phyloP scores from a whole-genome alignment of 331 rosid species.

The Saraca asoca region DNA sequence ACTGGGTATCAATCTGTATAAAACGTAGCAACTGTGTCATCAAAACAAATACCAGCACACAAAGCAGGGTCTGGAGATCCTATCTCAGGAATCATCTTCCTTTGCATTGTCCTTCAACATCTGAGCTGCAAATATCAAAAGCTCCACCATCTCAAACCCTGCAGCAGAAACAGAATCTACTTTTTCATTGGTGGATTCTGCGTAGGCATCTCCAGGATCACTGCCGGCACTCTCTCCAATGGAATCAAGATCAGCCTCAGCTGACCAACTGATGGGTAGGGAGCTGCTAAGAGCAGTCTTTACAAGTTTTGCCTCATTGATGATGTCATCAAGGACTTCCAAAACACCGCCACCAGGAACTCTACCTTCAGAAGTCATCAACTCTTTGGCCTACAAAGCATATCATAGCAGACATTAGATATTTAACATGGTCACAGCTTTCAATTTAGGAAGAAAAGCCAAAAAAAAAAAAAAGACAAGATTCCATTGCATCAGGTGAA shows the following conservation, averaged over 20 bases:
- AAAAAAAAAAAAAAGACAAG: conserved; percentile 24
- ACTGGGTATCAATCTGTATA: conserved; percentile 1
- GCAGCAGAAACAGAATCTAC: conserved; percentile 73
- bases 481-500: conserved; percentile 21
- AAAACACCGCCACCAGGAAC: conserved; percentile 39
- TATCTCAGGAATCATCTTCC: conserved; percentile 37
- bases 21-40: conserved; percentile 15
- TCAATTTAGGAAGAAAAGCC: neutral
- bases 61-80: conserved; percentile 26
- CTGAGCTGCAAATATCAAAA: conserved; percentile 72
- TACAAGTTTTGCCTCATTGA: conserved; percentile 71
- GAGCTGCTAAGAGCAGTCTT: conserved; percentile 94
- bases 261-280: conserved; percentile 87
- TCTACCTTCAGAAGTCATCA: conserved; percentile 42
- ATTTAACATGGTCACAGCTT: conserved; percentile 25
- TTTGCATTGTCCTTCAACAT: conserved; percentile 48
- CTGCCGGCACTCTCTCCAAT: conserved; percentile 36
- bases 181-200: conserved; percentile 54
- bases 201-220: conserved; percentile 35
- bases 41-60: conserved; percentile 15
- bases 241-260: conserved; percentile 50
- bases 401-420: conserved; percentile 20
- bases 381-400: conserved; percentile 63
- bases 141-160: conserved; percentile 98
- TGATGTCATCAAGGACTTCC: conserved; percentile 55